These are phyloP conservation scores for Nepenthes mirabilis DNA, from an alignment of 148 eudicot species.

Conservation along the genomic window DNA sequence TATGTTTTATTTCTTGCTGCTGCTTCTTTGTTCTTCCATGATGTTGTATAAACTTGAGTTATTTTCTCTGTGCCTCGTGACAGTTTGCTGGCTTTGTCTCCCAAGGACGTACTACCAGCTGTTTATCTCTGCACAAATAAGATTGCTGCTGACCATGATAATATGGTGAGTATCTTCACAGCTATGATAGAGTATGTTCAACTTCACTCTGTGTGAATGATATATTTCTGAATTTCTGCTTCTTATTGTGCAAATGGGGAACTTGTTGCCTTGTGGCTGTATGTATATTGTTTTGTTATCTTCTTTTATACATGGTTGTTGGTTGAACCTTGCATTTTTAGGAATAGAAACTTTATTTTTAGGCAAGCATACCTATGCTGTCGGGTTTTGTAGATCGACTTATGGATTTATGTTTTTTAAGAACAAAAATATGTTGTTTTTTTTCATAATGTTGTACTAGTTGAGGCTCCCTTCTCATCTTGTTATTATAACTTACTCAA, in stretches of 20 bases:
- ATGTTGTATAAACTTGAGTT: constrained; percentile 1
- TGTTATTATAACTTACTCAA: too few species aligned
- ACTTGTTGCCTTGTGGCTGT: not conserved
- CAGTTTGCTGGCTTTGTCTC: constrained; percentile 84
- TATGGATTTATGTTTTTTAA: too few species aligned
- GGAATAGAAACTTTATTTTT: too few species aligned
- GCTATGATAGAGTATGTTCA: not conserved
- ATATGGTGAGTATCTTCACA: constrained; percentile 43
- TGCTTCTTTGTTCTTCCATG: not conserved
- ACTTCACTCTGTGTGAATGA: not conserved
- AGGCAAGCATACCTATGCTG: too few species aligned
- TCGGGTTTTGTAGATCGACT: too few species aligned
- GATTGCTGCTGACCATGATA: constrained; percentile 97
- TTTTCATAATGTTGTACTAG: too few species aligned
- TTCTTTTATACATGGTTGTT: too few species aligned
- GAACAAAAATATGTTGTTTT: too few species aligned
- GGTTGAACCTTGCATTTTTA: too few species aligned
- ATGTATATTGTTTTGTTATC: too few species aligned
- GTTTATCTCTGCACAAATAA: constrained; percentile 92
- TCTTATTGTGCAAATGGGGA: not conserved
- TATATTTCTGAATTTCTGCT: not conserved
- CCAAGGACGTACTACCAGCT: constrained; percentile 87
- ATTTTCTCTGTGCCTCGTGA: constrained; percentile 2
- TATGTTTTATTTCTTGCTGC: not conserved
- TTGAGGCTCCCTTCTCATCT: too few species aligned